Evolutionary conservation across 192 early-diverging fungal species (phyloP).

Genomic region (Mortierella alpina): DNA sequence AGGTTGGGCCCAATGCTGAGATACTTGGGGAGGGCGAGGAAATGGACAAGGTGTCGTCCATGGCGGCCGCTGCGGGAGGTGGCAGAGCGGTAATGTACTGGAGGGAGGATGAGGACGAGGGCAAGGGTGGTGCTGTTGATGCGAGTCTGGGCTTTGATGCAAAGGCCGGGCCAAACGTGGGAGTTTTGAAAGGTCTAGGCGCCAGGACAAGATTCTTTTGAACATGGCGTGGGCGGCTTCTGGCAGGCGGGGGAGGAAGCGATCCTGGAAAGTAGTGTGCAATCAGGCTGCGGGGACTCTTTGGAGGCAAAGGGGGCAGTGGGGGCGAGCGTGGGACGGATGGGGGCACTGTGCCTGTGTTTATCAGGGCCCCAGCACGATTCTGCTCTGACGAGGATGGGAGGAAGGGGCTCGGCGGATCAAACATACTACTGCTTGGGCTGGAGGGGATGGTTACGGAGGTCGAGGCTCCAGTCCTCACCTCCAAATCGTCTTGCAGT

Average conservation of each 20-base stretch:
- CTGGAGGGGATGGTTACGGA: no score
- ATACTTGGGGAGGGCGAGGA: not conserved
- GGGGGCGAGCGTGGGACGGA: constrained; percentile 15
- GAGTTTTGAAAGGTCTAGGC: constrained; percentile 38
- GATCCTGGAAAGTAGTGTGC: constrained; percentile 44
- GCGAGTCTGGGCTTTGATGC: not conserved
- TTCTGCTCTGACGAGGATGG: no score
- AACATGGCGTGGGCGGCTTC: constrained; percentile 1
- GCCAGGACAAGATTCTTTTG: constrained; percentile 5
- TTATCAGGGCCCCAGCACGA: not conserved
- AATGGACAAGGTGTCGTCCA: not conserved
- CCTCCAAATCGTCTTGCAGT: no score
- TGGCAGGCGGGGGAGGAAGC: constrained; percentile 33
- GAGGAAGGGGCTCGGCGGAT: no score
- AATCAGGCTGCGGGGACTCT: constrained; percentile 35
- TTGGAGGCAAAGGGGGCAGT: constrained; percentile 34
- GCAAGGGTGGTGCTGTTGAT: constrained; percentile 11
- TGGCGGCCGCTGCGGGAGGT: constrained; percentile 8
- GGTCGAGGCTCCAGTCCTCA: no score
- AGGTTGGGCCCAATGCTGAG: not conserved
- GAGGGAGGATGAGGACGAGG: constrained; percentile 27
- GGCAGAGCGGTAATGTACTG: constrained; percentile 34
- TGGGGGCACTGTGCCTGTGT: not conserved
- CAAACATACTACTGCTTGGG: no score
- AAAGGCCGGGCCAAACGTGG: constrained; percentile 41